Evolutionary conservation across 148 eudicot genomes (phyloP), one percentile per base, ranked within the genome.

Genomic region (Diospyros lotus): DNA sequence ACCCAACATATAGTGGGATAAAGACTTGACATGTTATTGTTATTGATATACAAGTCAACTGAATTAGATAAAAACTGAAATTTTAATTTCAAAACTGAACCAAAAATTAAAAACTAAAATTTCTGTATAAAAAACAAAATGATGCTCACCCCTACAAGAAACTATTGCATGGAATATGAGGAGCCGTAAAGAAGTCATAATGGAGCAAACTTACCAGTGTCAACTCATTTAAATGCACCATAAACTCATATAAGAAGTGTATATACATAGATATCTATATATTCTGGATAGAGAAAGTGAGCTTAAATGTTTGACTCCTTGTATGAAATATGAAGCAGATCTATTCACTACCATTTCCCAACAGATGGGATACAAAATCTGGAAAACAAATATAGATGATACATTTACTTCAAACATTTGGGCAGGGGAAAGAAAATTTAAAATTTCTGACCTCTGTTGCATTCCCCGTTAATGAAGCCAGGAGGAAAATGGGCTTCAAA

Each of bases 401-500:
- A 63, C 59, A 76, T 28, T 9, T 48, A 28, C 12, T 44, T 9
- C n/a, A 52, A 51, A 38, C 73, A 67, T 48, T 14, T 60, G 66
- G 39, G 63, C 50, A 54, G 51, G 50, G 44, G 10, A 55, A 12
- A 15, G 45, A 12, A 38, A 39, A 58, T 40, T 4, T 46, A 40
- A 71, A 14, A 58, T 11, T 56, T 67, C 80, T 65, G 54, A 72
- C 64, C 80, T 72, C 68, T 4, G 40, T n/a, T 72, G 3, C 9
- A 7, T 65, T 53, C 79, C 76, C n/a, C 17, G 9, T 54, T 18
- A 39, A 42, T 64, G 74, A 69, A 82, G 76, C 77, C 75, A 63
- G 78, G 70, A 78, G n/a, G 80, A 79, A 65, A 83, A 83, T 59
- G 66, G 79, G 81, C 80, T 69, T 70, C 51, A 51, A 58, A 7